phyloP scores from a whole-genome alignment of 2,329 filamentous ascomycete genomes.

The Fusarium decemcellulare region DNA sequence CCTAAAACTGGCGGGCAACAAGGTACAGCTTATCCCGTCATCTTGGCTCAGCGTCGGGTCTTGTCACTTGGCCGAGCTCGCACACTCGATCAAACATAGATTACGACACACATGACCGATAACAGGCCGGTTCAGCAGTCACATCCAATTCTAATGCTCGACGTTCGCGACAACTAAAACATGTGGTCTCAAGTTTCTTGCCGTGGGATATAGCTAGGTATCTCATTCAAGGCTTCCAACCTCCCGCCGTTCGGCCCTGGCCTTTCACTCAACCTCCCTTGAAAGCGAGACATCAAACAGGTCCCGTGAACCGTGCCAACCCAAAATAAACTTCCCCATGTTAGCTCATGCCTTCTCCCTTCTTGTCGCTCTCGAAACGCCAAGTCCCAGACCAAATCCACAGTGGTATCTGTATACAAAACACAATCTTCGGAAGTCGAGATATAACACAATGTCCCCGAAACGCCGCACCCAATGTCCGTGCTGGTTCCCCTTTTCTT shows the following conservation, averaged over 20 bases:
- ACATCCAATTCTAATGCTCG: too few relatives aligned
- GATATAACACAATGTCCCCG: constrained; percentile 22
- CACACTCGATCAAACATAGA: too few relatives aligned
- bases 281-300: neutral
- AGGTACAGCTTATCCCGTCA: too few relatives aligned
- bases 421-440: constrained; percentile 23
- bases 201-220: too few relatives aligned
- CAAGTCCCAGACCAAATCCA: constrained; percentile 19
- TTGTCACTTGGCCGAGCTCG: too few relatives aligned
- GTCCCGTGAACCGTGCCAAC: constrained; percentile 9
- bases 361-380: constrained; percentile 26
- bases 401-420: constrained; percentile 40
- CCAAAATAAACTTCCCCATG: neutral
- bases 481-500: neutral
- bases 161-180: too few relatives aligned
- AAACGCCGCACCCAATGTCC: constrained; percentile 24
- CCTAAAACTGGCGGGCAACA: too few relatives aligned
- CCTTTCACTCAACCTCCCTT: neutral
- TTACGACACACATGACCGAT: too few relatives aligned
- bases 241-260: neutral
- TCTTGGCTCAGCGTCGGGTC: too few relatives aligned
- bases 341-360: neutral
- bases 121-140: too few relatives aligned
- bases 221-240: neutral
- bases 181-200: too few relatives aligned